A percentile compares a stretch with the other conserved stretches of the same genome.
Evolutionary conservation across 768 basidiomycete genomes (phyloP).

Genomic region (Leucosporidium creatinivorum): DNA sequence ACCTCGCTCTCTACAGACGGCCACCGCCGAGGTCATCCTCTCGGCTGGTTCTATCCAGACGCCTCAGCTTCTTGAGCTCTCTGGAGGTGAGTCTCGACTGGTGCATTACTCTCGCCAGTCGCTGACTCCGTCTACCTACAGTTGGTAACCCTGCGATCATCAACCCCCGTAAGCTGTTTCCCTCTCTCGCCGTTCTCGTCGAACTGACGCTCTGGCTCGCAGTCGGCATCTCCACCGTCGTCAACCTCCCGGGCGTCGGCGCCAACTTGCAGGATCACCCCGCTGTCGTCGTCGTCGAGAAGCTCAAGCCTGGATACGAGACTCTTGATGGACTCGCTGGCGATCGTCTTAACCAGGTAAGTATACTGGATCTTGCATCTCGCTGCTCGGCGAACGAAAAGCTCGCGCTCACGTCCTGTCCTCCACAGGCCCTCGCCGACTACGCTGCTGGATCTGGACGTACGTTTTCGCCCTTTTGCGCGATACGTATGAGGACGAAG

Average conservation of each 20-base stretch:
- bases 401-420: too few relatives aligned
- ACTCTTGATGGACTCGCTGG: conserved; percentile 16
- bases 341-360: too few relatives aligned
- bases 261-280: conserved; percentile 44
- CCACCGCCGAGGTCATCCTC: conserved; percentile 34
- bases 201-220: neutral
- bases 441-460: neutral
- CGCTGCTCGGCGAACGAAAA: too few relatives aligned
- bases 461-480: too few relatives aligned
- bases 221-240: conserved; percentile 37
- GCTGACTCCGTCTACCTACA: neutral
- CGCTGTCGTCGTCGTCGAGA: conserved; percentile 18
- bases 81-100: conserved; percentile 1
- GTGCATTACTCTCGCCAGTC: conserved; percentile 14
- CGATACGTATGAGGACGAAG: too few relatives aligned
- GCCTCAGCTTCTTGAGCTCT: conserved; percentile 32
- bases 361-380: too few relatives aligned
- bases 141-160: conserved; percentile 19
- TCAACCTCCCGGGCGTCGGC: conserved; percentile 47
- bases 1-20: neutral
- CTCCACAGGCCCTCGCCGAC: too few relatives aligned
- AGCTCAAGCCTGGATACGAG: conserved; percentile 13
- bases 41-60: conserved; percentile 29
- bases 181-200: neutral
- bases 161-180: neutral